These are phyloP conservation scores for Uronychia binucleata DNA, from an alignment of 73 alveolate genomes.

Conservation along the genomic window DNA sequence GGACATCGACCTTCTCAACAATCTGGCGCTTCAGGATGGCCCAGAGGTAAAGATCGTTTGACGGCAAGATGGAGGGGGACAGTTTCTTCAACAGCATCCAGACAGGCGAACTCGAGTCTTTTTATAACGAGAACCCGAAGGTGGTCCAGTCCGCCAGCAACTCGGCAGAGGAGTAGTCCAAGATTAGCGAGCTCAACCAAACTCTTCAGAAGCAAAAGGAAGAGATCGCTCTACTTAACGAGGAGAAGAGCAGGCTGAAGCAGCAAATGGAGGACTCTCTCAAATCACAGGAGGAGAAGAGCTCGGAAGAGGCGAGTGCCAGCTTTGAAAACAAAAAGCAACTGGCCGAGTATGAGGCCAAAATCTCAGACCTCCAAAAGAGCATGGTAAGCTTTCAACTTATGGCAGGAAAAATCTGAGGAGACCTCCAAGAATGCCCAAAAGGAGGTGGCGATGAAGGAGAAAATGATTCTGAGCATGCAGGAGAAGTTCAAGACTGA, in stretches of 20 bases:
- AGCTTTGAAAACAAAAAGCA: background rate
- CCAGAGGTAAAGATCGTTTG: background rate
- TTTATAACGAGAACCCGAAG: background rate
- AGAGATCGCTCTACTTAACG: background rate
- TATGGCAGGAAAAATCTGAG: no score
- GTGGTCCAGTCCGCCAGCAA: background rate
- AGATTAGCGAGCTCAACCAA: background rate
- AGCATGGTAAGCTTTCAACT: background rate
- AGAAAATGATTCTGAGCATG: background rate
- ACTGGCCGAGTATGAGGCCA: background rate
- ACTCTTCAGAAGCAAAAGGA: background rate
- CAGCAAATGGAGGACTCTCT: constrained; percentile 8
- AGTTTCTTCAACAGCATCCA: background rate
- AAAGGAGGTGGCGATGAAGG: constrained; percentile 15
- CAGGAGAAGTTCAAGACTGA: constrained; percentile 10
- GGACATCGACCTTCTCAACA: constrained; percentile 9
- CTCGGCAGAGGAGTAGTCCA: background rate
- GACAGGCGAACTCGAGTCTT: background rate
- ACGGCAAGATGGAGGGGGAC: background rate
- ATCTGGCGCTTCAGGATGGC: background rate
- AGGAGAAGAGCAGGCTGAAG: background rate
- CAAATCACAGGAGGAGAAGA: background rate
- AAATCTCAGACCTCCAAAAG: background rate
- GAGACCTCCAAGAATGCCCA: background rate
- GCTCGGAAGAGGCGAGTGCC: background rate